These are phyloP conservation scores for Leucosporidium yakuticum DNA, from an alignment of 768 basidiomycete genomes.

Conservation along the genomic window DNA sequence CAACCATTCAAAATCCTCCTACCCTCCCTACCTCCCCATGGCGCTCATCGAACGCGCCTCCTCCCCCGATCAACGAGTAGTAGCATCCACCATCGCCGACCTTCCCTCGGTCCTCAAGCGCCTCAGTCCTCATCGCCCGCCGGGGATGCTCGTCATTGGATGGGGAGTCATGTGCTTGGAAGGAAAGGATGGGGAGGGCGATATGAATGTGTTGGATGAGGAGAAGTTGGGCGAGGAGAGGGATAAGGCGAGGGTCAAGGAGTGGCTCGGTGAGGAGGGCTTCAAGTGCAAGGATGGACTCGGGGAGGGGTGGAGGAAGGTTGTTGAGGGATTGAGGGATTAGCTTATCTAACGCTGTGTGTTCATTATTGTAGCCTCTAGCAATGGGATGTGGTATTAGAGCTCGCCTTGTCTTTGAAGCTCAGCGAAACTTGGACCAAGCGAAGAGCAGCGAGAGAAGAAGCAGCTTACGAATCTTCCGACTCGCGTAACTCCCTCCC, in stretches of 20 bases:
- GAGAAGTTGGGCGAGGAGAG: constrained; percentile 2
- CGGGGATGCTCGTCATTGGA: constrained; percentile 92
- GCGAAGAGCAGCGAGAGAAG: too few relatives aligned
- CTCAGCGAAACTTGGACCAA: too few relatives aligned
- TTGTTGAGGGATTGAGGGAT: constrained; percentile 8
- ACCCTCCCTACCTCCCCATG: constrained; percentile 72
- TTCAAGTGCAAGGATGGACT: constrained; percentile 22
- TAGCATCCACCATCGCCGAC: constrained; percentile 67
- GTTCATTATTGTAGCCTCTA: too few relatives aligned
- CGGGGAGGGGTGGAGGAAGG: constrained; percentile 20
- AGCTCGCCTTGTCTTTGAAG: too few relatives aligned
- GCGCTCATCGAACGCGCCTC: constrained; percentile 93
- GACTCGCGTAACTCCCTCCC: too few relatives aligned
- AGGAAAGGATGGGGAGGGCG: constrained; percentile 25
- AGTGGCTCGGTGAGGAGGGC: constrained; percentile 17
- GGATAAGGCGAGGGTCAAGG: constrained; percentile 10
- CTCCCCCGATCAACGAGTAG: constrained; percentile 81
- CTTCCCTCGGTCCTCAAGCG: constrained; percentile 66
- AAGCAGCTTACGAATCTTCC: too few relatives aligned
- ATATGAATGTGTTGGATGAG: constrained; percentile 29
- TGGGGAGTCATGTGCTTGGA: constrained; percentile 80
- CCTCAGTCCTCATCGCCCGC: constrained; percentile 79
- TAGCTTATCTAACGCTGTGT: not conserved
- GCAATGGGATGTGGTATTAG: too few relatives aligned
- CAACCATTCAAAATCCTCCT: constrained; percentile 53